These are phyloP conservation scores for Pseudogymnoascus sp. DNA, from an alignment of 2,329 filamentous ascomycete genomes.

Conservation along the genomic window DNA sequence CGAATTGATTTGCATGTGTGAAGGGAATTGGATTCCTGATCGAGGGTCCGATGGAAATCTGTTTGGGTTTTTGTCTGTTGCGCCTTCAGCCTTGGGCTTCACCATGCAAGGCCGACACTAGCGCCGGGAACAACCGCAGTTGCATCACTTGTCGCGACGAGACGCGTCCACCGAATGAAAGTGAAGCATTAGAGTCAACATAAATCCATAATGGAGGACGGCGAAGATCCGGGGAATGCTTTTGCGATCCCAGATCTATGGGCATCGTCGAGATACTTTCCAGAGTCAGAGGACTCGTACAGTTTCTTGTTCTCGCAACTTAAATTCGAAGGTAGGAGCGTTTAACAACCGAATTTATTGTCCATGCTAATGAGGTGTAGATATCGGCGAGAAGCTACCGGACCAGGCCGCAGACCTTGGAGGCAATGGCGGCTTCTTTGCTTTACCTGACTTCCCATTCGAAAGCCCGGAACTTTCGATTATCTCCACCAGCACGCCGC, in stretches of 20 bases:
- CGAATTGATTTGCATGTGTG: background rate
- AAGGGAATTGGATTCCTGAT: background rate
- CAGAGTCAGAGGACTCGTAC: slow-evolving; percentile 22
- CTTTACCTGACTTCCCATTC: slow-evolving; percentile 22
- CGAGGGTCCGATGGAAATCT: slow-evolving; percentile 1
- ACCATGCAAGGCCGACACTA: slow-evolving; percentile 3
- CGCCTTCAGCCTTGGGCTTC: slow-evolving; percentile 10
- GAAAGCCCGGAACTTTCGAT: slow-evolving; percentile 12
- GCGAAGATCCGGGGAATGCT: slow-evolving; percentile 41
- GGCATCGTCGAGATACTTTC: slow-evolving; percentile 45
- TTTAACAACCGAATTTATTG: background rate
- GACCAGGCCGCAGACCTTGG: background rate
- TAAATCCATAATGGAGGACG: slow-evolving; percentile 30
- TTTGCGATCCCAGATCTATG: slow-evolving; percentile 59
- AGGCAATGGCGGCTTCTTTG: slow-evolving; percentile 23
- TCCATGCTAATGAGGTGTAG: slow-evolving; percentile 15
- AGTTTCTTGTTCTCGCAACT: slow-evolving; percentile 27
- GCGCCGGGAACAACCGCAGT: slow-evolving; percentile 13
- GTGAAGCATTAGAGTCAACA: slow-evolving; percentile 6
- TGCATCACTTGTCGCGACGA: slow-evolving; percentile 9
- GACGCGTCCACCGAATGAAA: slow-evolving; percentile 1
- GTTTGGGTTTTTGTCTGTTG: slow-evolving; percentile 9
- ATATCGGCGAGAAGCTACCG: slow-evolving; percentile 23
- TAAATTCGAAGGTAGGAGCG: slow-evolving; percentile 22
- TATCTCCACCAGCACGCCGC: background rate